Evolutionary conservation across 768 basidiomycete genomes (phyloP).

Genomic region (Termitomyces sp.): DNA sequence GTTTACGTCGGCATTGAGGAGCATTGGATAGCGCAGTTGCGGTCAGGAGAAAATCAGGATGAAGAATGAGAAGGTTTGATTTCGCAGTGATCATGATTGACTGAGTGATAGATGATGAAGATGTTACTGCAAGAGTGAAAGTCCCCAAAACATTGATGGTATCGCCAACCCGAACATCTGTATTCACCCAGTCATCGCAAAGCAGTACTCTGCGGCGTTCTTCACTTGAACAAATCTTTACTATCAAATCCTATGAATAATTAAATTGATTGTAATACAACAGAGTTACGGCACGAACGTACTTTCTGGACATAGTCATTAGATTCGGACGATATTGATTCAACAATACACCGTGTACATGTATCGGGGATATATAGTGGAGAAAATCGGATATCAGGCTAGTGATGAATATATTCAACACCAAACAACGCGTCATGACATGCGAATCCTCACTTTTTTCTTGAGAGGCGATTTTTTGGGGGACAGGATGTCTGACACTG

Average conservation of each 20-base stretch:
- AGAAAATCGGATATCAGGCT: slow-evolving; percentile 10
- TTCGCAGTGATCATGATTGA: slow-evolving; percentile 57
- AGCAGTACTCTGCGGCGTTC: slow-evolving; percentile 50
- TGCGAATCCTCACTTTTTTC: slow-evolving; percentile 14
- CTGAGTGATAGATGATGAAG: slow-evolving; percentile 27
- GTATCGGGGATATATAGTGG: slow-evolving; percentile 24
- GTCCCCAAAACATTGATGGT: slow-evolving; percentile 70
- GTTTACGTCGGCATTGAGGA: slow-evolving; percentile 78
- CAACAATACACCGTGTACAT: slow-evolving; percentile 54
- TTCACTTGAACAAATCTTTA: slow-evolving; percentile 33
- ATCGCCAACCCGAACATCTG: slow-evolving; percentile 64
- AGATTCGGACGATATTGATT: slow-evolving; percentile 28
- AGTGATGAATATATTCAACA: not conserved
- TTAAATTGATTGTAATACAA: not conserved
- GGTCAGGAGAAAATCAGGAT: slow-evolving; percentile 90
- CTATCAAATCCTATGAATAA: slow-evolving; percentile 40
- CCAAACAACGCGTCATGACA: not conserved
- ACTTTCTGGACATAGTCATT: slow-evolving; percentile 37
- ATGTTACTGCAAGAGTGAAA: slow-evolving; percentile 22
- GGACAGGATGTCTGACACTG: slow-evolving; percentile 42
- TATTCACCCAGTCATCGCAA: slow-evolving; percentile 71
- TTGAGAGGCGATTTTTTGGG: slow-evolving; percentile 40
- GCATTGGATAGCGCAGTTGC: slow-evolving; percentile 85
- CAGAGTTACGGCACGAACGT: not conserved
- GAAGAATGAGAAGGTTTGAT: slow-evolving; percentile 72